Conservation (phyloP, 2,329 filamentous ascomycete genomes). For the Elsinoe necatrix region DNA sequence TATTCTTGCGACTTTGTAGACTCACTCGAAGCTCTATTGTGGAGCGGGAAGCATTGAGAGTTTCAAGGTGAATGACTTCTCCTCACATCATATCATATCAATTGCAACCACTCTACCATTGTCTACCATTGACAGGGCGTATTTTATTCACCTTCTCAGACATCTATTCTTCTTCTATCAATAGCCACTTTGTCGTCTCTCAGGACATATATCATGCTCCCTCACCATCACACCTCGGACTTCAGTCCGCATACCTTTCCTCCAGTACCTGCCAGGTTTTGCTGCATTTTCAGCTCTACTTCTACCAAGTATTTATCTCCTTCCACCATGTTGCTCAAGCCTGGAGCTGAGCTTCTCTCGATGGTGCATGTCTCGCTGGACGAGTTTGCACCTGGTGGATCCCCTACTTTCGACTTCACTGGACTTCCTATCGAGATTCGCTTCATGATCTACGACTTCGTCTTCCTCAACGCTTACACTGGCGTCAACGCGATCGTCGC, state of each 20-base stretch:
- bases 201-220: background rate
- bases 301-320: background rate
- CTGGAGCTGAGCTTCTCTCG: background rate
- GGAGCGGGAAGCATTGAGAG: background rate
- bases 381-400: background rate
- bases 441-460: constrained; percentile 18
- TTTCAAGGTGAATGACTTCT: background rate
- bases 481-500: constrained; percentile 20
- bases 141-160: background rate
- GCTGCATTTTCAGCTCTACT: background rate
- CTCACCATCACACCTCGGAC: background rate
- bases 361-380: constrained; percentile 4
- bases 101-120: background rate
- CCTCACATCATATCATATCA: background rate
- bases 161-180: background rate
- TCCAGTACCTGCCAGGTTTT: background rate
- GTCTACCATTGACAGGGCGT: background rate
- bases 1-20: background rate
- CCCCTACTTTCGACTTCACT: constrained; percentile 15
- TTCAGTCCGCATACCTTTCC: background rate
- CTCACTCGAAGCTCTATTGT: background rate
- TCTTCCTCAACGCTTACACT: constrained; percentile 16
- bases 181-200: background rate
- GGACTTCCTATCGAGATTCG: constrained; percentile 20
- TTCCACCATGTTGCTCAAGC: background rate